Evolutionary conservation across 345 rosid species (phyloP).

Genomic region (Brassica napus): DNA sequence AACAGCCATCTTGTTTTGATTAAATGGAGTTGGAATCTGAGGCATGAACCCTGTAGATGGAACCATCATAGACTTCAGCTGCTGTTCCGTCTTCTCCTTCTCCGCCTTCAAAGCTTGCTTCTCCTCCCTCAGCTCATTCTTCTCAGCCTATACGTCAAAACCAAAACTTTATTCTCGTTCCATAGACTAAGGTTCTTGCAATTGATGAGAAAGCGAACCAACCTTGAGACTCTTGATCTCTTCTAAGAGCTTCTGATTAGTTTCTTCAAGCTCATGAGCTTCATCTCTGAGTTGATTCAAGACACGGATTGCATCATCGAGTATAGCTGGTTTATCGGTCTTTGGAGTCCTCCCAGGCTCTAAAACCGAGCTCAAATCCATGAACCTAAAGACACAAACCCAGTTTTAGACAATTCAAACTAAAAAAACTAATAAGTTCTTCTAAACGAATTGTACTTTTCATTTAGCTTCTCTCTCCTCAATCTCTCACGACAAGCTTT

Average conservation of each 20-base stretch:
- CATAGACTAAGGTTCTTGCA: slow-evolving; percentile 4
- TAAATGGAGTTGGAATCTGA: slow-evolving; percentile 51
- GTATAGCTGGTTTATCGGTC: slow-evolving; percentile 83
- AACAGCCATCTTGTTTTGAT: slow-evolving; percentile 63
- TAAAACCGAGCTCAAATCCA: slow-evolving; percentile 72
- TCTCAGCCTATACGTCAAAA: slow-evolving; percentile 60
- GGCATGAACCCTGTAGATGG: slow-evolving; percentile 63
- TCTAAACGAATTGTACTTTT: slow-evolving; percentile 49
- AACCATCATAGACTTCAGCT: slow-evolving; percentile 58
- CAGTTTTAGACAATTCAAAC: slow-evolving; percentile 6
- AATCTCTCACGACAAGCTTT: slow-evolving; percentile 90
- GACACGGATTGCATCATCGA: slow-evolving; percentile 79
- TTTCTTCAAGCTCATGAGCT: slow-evolving; percentile 74
- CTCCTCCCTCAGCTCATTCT: slow-evolving; percentile 85
- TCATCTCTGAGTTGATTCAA: slow-evolving; percentile 77
- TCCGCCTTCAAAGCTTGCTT: slow-evolving; percentile 63
- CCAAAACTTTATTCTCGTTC: not conserved
- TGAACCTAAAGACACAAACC: slow-evolving; percentile 51
- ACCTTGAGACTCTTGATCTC: slow-evolving; percentile 88
- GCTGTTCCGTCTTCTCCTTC: slow-evolving; percentile 50
- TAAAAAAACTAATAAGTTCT: not conserved
- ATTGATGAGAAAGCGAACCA: slow-evolving; percentile 7
- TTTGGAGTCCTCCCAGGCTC: slow-evolving; percentile 81
- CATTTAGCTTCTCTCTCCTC: slow-evolving; percentile 84
- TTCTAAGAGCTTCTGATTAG: slow-evolving; percentile 72